Percentiles rank a stretch among this genome's conserved stretches.
Conservation (phyloP, 805 yeast species). For the Naumovozyma baii region DNA sequence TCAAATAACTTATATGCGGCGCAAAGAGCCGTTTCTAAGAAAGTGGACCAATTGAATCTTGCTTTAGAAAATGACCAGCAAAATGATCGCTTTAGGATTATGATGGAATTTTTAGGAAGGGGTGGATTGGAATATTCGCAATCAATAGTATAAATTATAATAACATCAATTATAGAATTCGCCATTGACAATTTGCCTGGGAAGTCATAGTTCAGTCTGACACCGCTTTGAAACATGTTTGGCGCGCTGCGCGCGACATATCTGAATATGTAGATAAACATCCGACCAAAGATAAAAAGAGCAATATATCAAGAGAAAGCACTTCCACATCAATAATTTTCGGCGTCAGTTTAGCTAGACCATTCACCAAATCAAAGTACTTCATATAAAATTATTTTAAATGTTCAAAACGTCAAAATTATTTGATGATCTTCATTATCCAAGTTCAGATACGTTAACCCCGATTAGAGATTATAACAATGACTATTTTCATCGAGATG, state of each 20-base stretch:
- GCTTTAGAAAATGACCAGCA: conserved; percentile 41
- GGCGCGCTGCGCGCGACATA: conserved; percentile 1
- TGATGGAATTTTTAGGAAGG: conserved; percentile 75
- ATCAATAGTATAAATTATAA: neutral
- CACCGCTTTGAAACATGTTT: conserved; percentile 8
- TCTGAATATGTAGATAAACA: neutral
- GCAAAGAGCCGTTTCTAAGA: conserved; percentile 52
- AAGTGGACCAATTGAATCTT: conserved; percentile 52
- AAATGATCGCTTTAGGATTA: conserved; percentile 58
- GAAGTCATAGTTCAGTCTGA: neutral
- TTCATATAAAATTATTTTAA: neutral
- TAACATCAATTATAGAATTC: neutral
- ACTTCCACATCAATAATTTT: too few relatives aligned
- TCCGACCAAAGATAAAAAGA: too few relatives aligned
- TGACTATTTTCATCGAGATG: conserved; percentile 23
- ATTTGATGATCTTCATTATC: conserved; percentile 17
- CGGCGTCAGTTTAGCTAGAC: too few relatives aligned
- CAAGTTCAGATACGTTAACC: conserved; percentile 20
- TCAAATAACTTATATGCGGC: conserved; percentile 46
- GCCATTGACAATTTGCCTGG: neutral
- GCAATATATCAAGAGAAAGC: too few relatives aligned
- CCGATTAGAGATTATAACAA: conserved; percentile 27
- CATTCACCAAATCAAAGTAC: too few relatives aligned
- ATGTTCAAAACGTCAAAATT: conserved; percentile 26
- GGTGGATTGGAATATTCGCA: conserved; percentile 61